Evolutionary conservation across 345 rosid species (phyloP), one percentile per base, ranked within the genome.

Genomic region (Salix dunnii): DNA sequence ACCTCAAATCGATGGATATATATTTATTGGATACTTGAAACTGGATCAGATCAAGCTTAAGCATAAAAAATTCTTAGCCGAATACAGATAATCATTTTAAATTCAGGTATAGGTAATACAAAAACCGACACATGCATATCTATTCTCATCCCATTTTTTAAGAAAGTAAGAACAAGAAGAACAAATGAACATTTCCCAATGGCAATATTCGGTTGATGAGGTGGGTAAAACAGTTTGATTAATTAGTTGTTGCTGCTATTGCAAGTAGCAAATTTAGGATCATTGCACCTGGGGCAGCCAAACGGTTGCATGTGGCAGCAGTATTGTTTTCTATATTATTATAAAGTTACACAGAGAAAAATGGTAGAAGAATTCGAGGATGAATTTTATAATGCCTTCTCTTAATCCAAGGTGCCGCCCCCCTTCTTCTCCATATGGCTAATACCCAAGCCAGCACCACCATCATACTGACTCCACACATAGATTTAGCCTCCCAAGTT

Each of bases 281-380:
- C 88, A 82, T 64, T 85, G 90, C 90, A 85, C 86, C 88, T 85
- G 84, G 82, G 82, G 33, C 72, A 72, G 75, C 86, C 82, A 33
- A 21, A 73, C 80, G 67, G 48, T 68, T 67, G 90, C 87, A 85
- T 83, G 83, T 82, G 87, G 78, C 84, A 74, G 27, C 65, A 74
- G 27, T 60, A 20, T 58, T 28, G 7, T 1, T 13, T 67, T 23
- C 2, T 71, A 31, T 43, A 18, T 31, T 3, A 7, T 31, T 25
- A 30, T 46, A 12, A 46, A 46, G 18, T 46, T 46, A 42, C 27
- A 16, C 42, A 23, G 3, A 53, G 36, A 77, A 68, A 75, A 38
- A 58, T 73, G 63, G 12, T 46, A 12, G 51, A 42, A 42, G 46
- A 42, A 42, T 11, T 16, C 51, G 51, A 46, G 18, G 51, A 16